These are phyloP conservation scores for Endoconidiophora laricicola DNA, from an alignment of 2,329 filamentous ascomycete species.

Conservation along the genomic window DNA sequence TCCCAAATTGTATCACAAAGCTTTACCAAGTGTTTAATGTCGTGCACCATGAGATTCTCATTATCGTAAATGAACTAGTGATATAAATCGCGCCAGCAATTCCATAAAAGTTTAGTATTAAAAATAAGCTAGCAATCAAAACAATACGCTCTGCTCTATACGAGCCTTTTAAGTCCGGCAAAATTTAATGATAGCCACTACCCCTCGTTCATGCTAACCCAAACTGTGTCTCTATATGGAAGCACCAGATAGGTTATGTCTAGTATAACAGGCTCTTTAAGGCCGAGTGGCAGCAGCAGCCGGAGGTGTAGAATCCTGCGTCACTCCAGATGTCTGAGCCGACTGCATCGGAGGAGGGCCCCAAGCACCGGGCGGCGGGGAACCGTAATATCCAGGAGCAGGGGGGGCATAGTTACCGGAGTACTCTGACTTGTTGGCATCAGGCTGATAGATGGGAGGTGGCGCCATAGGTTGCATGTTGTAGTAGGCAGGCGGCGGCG, in stretches of 20 bases:
- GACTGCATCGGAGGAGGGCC: constrained; percentile 1
- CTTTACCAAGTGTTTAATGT: too few relatives aligned
- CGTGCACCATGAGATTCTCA: neutral
- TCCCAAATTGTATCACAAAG: too few relatives aligned
- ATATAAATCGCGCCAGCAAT: too few relatives aligned
- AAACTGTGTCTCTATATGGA: too few relatives aligned
- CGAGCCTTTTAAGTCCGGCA: too few relatives aligned
- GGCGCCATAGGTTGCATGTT: constrained; percentile 38
- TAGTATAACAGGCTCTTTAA: neutral
- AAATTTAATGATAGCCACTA: too few relatives aligned
- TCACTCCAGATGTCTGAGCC: constrained; percentile 1
- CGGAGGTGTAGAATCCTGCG: constrained; percentile 11
- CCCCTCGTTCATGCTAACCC: too few relatives aligned
- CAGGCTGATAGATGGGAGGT: constrained; percentile 40
- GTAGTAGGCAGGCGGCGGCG: constrained; percentile 21
- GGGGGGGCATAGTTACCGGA: constrained; percentile 27
- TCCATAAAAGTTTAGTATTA: too few relatives aligned
- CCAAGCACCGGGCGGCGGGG: constrained; percentile 16
- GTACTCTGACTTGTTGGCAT: constrained; percentile 33
- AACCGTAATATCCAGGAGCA: constrained; percentile 6
- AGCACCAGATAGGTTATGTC: too few relatives aligned
- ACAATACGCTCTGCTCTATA: too few relatives aligned
- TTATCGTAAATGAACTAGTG: neutral
- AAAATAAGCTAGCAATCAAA: too few relatives aligned
- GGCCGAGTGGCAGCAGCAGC: neutral